These are phyloP conservation scores for Cyclotella atomus DNA, from an alignment of 108 stramenopile genomes.

Conservation along the genomic window DNA sequence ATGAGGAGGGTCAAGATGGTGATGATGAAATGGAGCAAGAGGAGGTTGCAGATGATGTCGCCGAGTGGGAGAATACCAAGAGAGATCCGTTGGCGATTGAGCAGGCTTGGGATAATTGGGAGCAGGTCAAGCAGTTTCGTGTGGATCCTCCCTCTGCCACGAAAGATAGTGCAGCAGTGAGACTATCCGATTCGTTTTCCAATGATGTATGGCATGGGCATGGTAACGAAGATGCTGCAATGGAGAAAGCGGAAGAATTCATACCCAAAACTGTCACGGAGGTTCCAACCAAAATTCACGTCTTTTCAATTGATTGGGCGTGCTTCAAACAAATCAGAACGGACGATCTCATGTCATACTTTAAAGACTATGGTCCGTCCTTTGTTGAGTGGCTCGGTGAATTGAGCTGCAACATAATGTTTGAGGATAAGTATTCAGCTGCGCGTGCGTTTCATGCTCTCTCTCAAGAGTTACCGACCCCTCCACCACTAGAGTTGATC, in stretches of 20 bases:
- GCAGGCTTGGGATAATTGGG: conserved; percentile 86
- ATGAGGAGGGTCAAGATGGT: conserved; percentile 26
- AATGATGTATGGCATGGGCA: conserved; percentile 29
- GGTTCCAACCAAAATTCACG: conserved; percentile 73
- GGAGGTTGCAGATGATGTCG: conserved; percentile 36
- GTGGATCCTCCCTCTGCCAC: conserved; percentile 63
- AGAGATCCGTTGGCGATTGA: conserved; percentile 58
- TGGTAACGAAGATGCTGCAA: conserved; percentile 12
- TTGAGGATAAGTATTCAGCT: conserved; percentile 75
- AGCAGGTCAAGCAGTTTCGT: conserved; percentile 60
- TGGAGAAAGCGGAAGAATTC: conserved; percentile 28
- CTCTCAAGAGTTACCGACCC: conserved; percentile 69
- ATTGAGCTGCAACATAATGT: conserved; percentile 72
- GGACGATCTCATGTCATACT: conserved; percentile 67
- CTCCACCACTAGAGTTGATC: conserved; percentile 48
- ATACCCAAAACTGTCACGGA: conserved; percentile 29
- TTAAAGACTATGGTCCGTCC: conserved; percentile 71
- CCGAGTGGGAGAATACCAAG: conserved; percentile 50
- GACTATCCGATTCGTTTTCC: conserved; percentile 14
- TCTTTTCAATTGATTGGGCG: conserved; percentile 82
- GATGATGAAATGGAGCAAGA: conserved; percentile 51
- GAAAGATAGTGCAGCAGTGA: not conserved
- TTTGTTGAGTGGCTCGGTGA: conserved; percentile 90
- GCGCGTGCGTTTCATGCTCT: conserved; percentile 69
- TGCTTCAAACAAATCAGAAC: conserved; percentile 89